These are phyloP conservation scores for Suillus lakei DNA, from an alignment of 768 basidiomycete genomes.

Conservation along the genomic window DNA sequence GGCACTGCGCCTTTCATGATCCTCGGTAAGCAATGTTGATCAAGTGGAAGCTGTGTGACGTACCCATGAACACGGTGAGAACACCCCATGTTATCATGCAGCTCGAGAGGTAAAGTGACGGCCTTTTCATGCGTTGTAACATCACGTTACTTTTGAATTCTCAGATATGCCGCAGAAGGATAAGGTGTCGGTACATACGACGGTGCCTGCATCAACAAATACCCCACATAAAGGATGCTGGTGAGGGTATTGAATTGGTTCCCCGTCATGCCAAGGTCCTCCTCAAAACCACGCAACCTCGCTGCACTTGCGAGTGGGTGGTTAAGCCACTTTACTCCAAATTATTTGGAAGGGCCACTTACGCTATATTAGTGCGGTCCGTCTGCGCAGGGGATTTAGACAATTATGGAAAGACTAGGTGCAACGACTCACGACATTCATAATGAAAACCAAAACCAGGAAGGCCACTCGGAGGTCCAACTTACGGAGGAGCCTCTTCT, in stretches of 20 bases:
- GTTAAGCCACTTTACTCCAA: too few species aligned
- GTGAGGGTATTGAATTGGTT: conserved; percentile 69
- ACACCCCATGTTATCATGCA: conserved; percentile 74
- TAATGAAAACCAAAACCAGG: conserved; percentile 49
- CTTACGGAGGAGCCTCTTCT: conserved; percentile 48
- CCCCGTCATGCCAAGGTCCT: conserved; percentile 65
- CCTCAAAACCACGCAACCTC: conserved; percentile 68
- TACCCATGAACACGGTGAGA: conserved; percentile 58
- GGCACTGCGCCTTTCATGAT: conserved; percentile 40
- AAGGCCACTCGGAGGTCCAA: conserved; percentile 50
- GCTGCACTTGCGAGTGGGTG: conserved; percentile 54
- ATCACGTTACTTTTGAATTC: conserved; percentile 62
- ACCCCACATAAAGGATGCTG: conserved; percentile 70
- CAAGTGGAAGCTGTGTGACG: conserved; percentile 7
- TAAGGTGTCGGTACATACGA: conserved; percentile 47
- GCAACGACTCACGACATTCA: conserved; percentile 45
- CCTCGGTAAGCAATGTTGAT: conserved; percentile 3
- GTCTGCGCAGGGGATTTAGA: conserved; percentile 41
- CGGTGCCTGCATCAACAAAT: conserved; percentile 76
- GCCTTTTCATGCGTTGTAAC: conserved; percentile 63
- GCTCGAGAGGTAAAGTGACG: conserved; percentile 64
- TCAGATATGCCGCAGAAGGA: background rate
- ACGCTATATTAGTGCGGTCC: conserved; percentile 72
- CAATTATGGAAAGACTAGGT: background rate
- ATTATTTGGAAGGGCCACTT: conserved; percentile 18